Percentiles rank a stretch among this genome's conserved stretches.
These are phyloP conservation scores for Zea mays DNA, from an alignment of 176 grass and related monocot genomes.

Conservation along the genomic window DNA sequence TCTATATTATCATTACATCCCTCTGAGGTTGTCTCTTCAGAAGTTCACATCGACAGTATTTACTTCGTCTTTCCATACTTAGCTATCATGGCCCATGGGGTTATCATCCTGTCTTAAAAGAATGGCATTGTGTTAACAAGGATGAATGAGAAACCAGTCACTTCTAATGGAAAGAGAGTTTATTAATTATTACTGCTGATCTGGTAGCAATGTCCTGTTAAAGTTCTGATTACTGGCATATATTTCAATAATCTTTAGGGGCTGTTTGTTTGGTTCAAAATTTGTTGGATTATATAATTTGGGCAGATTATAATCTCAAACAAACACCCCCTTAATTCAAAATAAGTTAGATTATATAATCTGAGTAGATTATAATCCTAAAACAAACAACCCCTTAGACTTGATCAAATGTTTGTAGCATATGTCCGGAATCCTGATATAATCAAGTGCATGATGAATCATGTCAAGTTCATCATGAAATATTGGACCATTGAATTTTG, in stretches of 20 bases:
- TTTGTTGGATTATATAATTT: too few species aligned
- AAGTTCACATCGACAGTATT: background rate
- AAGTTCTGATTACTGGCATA: background rate
- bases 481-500: conserved; percentile 4
- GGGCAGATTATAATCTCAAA: too few species aligned
- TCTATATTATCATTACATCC: background rate
- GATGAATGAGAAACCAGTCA: conserved; percentile 6
- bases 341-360: too few species aligned
- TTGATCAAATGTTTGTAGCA: background rate
- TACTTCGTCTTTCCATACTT: background rate
- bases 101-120: background rate
- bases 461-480: background rate
- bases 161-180: background rate
- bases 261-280: too few species aligned
- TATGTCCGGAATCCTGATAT: conserved; percentile 10
- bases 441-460: conserved; percentile 11
- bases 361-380: too few species aligned
- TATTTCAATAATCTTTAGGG: background rate
- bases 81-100: background rate
- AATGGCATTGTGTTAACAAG: background rate
- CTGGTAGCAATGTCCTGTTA: background rate
- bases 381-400: too few species aligned
- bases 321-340: too few species aligned
- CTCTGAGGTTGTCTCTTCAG: background rate
- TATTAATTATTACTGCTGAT: background rate